Percentiles rank a stretch among this genome's conserved stretches.
These are phyloP conservation scores for Flaveria sonorensis DNA, from an alignment of 129 eudicot species.

Conservation along the genomic window DNA sequence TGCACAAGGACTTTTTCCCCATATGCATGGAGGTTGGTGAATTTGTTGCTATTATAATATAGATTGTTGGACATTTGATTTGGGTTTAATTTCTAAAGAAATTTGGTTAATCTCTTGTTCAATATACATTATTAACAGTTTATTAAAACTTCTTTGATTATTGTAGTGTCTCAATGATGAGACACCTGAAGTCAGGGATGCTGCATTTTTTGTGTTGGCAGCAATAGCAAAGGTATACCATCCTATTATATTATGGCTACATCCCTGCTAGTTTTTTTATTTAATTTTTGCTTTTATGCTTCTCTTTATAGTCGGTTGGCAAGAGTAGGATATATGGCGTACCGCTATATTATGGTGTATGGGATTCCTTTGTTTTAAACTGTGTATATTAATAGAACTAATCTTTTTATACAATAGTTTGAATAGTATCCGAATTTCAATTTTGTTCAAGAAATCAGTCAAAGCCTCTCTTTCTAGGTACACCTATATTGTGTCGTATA, in stretches of 20 bases:
- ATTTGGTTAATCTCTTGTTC: neutral
- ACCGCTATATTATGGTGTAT: no score
- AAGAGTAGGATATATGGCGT: slow-evolving; percentile 48
- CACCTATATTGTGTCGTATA: no score
- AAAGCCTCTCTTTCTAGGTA: no score
- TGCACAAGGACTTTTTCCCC: slow-evolving; percentile 94
- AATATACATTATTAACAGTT: neutral
- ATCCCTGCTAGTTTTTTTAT: neutral
- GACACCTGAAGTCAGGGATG: slow-evolving; percentile 99
- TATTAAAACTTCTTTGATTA: slow-evolving; percentile 12
- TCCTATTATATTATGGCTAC: neutral
- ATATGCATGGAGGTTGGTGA: slow-evolving; percentile 96
- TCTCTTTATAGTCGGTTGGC: slow-evolving; percentile 67
- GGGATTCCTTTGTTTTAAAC: slow-evolving; percentile 41
- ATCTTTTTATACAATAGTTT: no score
- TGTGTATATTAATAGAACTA: slow-evolving; percentile 43
- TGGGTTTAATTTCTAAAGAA: neutral
- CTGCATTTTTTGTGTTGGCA: slow-evolving; percentile 94
- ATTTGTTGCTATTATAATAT: slow-evolving; percentile 7
- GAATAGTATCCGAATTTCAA: no score
- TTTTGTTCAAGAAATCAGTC: no score
- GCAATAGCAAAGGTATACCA: slow-evolving; percentile 81
- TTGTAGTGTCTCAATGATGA: slow-evolving; percentile 92
- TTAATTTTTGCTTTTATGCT: slow-evolving; percentile 1
- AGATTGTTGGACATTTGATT: neutral